phyloP scores from a whole-genome alignment of 2,329 filamentous ascomycete species.

The Sarocladium brachiariae region DNA sequence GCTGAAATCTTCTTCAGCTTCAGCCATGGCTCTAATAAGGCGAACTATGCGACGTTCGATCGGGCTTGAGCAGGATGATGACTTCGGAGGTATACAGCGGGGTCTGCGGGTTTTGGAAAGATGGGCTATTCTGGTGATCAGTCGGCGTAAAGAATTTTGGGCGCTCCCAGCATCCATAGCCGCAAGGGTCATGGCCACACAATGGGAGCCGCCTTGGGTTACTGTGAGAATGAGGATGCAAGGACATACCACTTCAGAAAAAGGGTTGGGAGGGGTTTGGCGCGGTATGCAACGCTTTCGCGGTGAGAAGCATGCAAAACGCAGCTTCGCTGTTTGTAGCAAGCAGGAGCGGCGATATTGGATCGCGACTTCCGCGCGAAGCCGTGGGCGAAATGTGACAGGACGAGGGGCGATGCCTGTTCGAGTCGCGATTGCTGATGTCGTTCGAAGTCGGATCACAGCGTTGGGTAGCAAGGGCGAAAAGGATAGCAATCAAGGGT shows the following conservation, averaged over 20 bases:
- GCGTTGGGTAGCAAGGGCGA: background rate
- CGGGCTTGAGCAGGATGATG: conserved; percentile 12
- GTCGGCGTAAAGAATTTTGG: conserved; percentile 19
- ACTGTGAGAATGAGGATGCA: background rate
- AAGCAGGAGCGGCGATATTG: background rate
- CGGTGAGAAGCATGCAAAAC: background rate
- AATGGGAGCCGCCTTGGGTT: background rate
- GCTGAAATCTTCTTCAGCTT: conserved; percentile 76
- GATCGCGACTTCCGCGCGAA: background rate
- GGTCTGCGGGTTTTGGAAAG: conserved; percentile 17
- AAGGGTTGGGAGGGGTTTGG: background rate
- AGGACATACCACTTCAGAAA: background rate
- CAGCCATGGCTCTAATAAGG: conserved; percentile 55
- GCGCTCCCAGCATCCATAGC: conserved; percentile 1
- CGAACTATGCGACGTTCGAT: background rate
- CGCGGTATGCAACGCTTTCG: background rate
- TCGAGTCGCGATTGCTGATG: conserved; percentile 1
- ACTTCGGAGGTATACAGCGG: background rate
- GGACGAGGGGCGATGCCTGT: background rate
- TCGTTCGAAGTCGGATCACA: background rate
- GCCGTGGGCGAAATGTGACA: background rate
- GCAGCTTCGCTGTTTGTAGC: background rate
- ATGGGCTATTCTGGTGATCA: conserved; percentile 24
- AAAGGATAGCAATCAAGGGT: too few relatives aligned
- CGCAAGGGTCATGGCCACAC: background rate